Conservation (phyloP, 2,329 filamentous ascomycete genomes). For the Aspergillus ibericus region DNA sequence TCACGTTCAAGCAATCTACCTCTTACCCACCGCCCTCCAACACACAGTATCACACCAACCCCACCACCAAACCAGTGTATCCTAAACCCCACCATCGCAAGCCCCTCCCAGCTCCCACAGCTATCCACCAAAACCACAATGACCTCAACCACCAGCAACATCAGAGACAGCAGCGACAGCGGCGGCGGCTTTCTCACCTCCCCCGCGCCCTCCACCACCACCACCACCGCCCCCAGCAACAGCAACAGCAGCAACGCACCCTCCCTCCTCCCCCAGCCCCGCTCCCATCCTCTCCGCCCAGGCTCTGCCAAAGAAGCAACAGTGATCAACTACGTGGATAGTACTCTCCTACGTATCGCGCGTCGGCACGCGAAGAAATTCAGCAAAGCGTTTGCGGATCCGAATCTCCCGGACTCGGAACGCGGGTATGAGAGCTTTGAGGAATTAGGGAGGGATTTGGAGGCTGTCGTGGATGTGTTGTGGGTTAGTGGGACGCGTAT, state of each 20-base stretch:
- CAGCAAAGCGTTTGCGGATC: slow-evolving; percentile 26
- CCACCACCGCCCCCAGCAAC: slow-evolving; percentile 4
- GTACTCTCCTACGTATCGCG: slow-evolving; percentile 52
- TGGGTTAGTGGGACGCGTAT: slow-evolving; percentile 86
- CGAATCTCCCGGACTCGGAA: slow-evolving; percentile 18
- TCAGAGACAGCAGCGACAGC: not conserved
- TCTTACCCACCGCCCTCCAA: not conserved
- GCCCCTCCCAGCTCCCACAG: not conserved
- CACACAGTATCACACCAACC: too few relatives aligned
- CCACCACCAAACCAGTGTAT: not conserved
- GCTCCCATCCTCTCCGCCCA: slow-evolving; percentile 53
- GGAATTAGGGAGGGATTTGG: slow-evolving; percentile 72
- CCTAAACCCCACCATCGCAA: not conserved
- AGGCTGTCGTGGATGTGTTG: slow-evolving; percentile 72
- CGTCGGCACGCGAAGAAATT: slow-evolving; percentile 56
- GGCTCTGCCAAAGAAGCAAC: slow-evolving; percentile 60
- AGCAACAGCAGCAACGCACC: slow-evolving; percentile 2
- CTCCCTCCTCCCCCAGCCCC: slow-evolving; percentile 53
- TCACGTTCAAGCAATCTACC: not conserved
- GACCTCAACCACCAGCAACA: slow-evolving; percentile 5
- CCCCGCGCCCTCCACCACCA: not conserved
- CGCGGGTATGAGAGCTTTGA: slow-evolving; percentile 62
- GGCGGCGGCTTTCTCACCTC: slow-evolving; percentile 44
- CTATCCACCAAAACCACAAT: slow-evolving; percentile 1
- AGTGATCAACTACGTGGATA: slow-evolving; percentile 59